Evolutionary conservation across 495 filamentous ascomycete species (phyloP).

Genomic region (Xylaria longipes): DNA sequence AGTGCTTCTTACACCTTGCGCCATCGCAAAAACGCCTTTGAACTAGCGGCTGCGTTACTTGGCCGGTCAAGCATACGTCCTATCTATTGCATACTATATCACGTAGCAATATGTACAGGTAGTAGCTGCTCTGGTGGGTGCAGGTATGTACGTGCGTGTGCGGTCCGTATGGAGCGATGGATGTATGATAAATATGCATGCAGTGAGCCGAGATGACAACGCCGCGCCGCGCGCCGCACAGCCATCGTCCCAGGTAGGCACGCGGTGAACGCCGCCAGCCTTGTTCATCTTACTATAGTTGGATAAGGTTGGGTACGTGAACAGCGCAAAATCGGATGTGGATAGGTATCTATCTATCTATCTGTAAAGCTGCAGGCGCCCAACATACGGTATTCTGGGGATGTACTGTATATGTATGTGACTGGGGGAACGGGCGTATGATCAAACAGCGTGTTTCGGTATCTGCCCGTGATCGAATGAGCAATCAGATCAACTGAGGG

Average conservation of each 20-base stretch:
- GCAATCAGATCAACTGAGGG: too few species aligned
- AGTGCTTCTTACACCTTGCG: not conserved
- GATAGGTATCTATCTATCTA: not conserved
- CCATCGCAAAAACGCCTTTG: not conserved
- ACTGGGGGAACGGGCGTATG: not conserved
- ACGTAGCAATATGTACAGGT: not conserved
- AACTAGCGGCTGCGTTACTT: constrained; percentile 10
- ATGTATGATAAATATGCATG: constrained; percentile 18
- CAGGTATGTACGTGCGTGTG: constrained; percentile 4
- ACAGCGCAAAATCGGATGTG: not conserved
- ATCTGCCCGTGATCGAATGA: constrained; percentile 2
- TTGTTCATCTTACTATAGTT: constrained; percentile 10
- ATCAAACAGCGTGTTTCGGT: constrained; percentile 7
- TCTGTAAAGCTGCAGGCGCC: not conserved
- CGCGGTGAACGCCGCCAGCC: constrained; percentile 7
- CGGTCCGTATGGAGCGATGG: constrained; percentile 10
- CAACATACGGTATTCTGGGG: constrained; percentile 14
- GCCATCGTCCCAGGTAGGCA: constrained; percentile 14
- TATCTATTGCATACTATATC: not conserved
- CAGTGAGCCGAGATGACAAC: constrained; percentile 22
- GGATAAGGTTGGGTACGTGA: not conserved
- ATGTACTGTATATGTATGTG: not conserved
- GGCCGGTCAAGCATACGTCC: not conserved
- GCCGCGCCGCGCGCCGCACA: constrained; percentile 14
- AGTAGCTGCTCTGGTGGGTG: not conserved